These are phyloP conservation scores for Termitomyces sp. DNA, from an alignment of 768 basidiomycete species.

Conservation along the genomic window DNA sequence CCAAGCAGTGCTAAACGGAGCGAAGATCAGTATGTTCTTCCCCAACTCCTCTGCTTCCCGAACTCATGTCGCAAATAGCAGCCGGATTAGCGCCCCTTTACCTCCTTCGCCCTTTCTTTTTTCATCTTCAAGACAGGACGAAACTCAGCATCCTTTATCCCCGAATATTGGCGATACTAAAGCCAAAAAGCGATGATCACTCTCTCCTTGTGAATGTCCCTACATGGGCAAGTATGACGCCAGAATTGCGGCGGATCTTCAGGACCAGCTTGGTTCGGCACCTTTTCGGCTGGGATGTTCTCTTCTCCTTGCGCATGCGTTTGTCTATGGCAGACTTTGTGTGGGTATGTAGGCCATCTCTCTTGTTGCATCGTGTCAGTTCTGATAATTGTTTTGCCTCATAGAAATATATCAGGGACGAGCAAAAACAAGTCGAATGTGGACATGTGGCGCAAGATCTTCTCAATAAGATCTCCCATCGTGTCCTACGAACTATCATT, in stretches of 20 bases:
- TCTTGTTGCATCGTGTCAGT: not conserved
- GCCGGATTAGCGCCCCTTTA: constrained; percentile 45
- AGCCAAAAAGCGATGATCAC: constrained; percentile 28
- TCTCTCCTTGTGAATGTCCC: constrained; percentile 27
- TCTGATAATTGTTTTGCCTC: not conserved
- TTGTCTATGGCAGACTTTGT: constrained; percentile 49
- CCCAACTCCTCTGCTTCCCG: not conserved
- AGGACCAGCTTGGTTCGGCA: constrained; percentile 48
- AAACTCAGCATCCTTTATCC: constrained; percentile 34
- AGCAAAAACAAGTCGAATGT: constrained; percentile 39
- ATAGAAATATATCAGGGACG: constrained; percentile 46
- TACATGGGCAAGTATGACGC: constrained; percentile 23
- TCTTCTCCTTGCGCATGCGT: constrained; percentile 52
- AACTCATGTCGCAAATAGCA: constrained; percentile 19
- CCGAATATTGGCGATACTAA: constrained; percentile 44
- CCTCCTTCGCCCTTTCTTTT: constrained; percentile 47
- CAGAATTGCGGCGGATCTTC: constrained; percentile 41
- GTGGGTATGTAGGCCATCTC: constrained; percentile 32
- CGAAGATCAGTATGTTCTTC: constrained; percentile 27
- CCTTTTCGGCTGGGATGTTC: constrained; percentile 58
- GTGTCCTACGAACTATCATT: constrained; percentile 50
- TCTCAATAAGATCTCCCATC: constrained; percentile 49
- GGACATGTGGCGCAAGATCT: constrained; percentile 50
- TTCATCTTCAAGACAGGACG: constrained; percentile 36
- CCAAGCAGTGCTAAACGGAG: constrained; percentile 21